Percentiles rank a stretch among this genome's conserved stretches.
These are phyloP conservation scores for Knufia fluminis DNA, from an alignment of 2,329 filamentous ascomycete genomes.

Conservation along the genomic window DNA sequence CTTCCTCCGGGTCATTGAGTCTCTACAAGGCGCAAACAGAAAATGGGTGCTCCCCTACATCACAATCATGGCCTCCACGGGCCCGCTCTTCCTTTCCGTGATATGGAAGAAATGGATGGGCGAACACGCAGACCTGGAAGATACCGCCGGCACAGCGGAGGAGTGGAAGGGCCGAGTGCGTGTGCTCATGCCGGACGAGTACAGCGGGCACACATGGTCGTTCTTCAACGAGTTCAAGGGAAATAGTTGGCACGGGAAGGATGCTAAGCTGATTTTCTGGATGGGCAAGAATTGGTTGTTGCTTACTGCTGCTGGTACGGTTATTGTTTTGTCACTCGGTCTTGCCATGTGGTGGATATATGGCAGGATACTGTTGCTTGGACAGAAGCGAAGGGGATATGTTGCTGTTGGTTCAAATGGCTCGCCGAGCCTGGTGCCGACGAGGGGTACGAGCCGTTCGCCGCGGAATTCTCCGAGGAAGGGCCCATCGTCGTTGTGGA, in stretches of 20 bases:
- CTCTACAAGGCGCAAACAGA: constrained; percentile 57
- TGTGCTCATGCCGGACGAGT: constrained; percentile 61
- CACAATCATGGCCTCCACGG: constrained; percentile 71
- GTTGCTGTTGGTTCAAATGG: neutral
- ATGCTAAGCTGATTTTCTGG: constrained; percentile 58
- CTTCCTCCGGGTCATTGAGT: constrained; percentile 60
- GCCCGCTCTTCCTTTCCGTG: constrained; percentile 65
- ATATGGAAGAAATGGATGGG: constrained; percentile 66
- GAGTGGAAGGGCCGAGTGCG: constrained; percentile 46
- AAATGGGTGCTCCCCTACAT: constrained; percentile 64
- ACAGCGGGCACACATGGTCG: constrained; percentile 58
- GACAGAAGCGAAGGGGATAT: constrained; percentile 17
- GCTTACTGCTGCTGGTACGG: constrained; percentile 44
- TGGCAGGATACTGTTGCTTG: constrained; percentile 36
- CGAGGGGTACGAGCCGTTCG: neutral
- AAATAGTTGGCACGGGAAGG: constrained; percentile 57
- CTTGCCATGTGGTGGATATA: constrained; percentile 44
- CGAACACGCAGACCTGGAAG: constrained; percentile 30
- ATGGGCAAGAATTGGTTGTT: constrained; percentile 50
- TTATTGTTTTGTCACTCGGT: constrained; percentile 39
- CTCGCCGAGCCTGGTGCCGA: neutral
- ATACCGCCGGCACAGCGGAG: neutral
- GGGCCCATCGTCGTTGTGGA: constrained; percentile 15
- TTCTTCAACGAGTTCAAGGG: constrained; percentile 61
- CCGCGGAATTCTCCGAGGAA: neutral